Evolutionary conservation across 371 early-diverging fungal species (phyloP), one percentile per base, ranked within the genome.

Genomic region (Choanephora cucurbitarum): DNA sequence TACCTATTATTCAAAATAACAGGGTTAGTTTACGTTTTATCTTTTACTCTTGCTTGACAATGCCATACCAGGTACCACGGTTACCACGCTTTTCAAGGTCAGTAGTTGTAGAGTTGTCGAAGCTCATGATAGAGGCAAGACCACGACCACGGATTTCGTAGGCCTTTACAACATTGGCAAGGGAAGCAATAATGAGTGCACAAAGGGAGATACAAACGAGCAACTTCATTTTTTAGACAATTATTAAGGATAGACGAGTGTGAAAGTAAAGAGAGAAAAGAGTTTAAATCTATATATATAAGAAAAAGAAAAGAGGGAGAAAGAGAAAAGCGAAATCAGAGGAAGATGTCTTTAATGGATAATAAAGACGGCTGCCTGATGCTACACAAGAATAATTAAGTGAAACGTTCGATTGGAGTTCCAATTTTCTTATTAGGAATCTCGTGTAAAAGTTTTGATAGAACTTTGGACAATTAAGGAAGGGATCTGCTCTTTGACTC

Each of bases 51-150:
- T 14, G n/a, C 41, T 47, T 39, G 33, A 5, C 28, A 43, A 17
- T 42, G 47, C 44, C 43, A 51, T 70, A 76, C 77, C 77, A 76
- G 34, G 77, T 77, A 67, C 72, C 73, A 46, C 70, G 73, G 22
- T 62, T 64, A 43, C 58, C 68, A 60, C 75, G 69, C 58, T 71
- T 75, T 9, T 57, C 54, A 8, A 58, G 45, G 5, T 52, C 48
- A 31, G 34, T 33, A 5, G 24, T 28, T 39, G 69, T 70, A 33
- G 56, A 47, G 41, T 71, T 65, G 22, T 52, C 49, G 23, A 69
- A 63, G 0, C 31, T 42, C 70, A 73, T 72, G 32, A 75, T 13
- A 21, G 64, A 64, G 52, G 75, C 76, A 21, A 67, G n/a, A 48
- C 75, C 76, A 47, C 71, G 62, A 23, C 69, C 60, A 43, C 59